Evolutionary conservation across 306 rosid species (phyloP), one percentile per base, ranked within the genome.

Genomic region (Luffa aegyptiaca): DNA sequence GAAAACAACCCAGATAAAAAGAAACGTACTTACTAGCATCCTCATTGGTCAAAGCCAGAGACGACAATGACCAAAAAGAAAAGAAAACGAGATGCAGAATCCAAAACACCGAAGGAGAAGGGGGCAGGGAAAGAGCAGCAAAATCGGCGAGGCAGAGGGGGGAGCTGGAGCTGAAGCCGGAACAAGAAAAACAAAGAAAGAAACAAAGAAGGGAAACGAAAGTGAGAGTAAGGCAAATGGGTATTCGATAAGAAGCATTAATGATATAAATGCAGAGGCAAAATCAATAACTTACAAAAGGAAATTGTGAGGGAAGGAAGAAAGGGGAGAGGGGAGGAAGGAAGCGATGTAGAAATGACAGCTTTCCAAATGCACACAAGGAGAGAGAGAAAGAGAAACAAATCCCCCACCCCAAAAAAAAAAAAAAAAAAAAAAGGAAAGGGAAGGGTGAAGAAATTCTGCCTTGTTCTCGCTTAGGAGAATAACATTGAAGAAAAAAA

Each of bases 1-100:
- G 20, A 58, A 45, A 1, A 78, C 81, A 71, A 58, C 71, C 83
- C 78, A 74, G 14, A 77, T 86, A 81, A 84, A 89, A 83, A 91
- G 86, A 90, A 94, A 92, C 97, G 85, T 92, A 94, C 98, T 88
- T 92, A 94, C 98, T 87, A 92, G 95, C 97, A 94, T 88, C 95
- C 86, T 94, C 84, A 83, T 85, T 84, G 87, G 89, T 88, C 87
- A 92, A 90, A 89, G 89, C 84, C 89, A 68, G 85, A 81, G 81
- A 31, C 71, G 89, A 83, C 86, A 81, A 87, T 61, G 89, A 78
- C 87, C 83, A 83, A 82, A 61, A 85, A 61, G 89, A 85, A 83
- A 84, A 82, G 85, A 88, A 77, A 7, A 35, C 21, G 61, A 69
- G 71, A 82, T 69, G 18, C 84, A 44, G 86, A 83, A 79, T 86